These are phyloP conservation scores for Aphanomyces invadans DNA, from an alignment of 352 stramenopile species.

Conservation along the genomic window DNA sequence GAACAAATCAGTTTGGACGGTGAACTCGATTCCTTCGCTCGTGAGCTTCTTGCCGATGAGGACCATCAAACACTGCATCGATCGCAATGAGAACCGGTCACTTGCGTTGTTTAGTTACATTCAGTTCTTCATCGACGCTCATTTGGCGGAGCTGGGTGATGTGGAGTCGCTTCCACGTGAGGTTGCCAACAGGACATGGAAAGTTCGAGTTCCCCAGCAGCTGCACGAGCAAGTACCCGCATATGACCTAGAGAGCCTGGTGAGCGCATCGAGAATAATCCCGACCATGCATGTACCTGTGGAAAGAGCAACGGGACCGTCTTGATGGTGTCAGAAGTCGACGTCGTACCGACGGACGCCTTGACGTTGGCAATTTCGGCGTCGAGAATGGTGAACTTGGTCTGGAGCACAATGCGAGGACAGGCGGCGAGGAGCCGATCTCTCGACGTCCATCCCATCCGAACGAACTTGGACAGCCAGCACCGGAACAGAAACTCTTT, in stretches of 20 bases:
- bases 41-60: constrained; percentile 66
- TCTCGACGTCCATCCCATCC: constrained; percentile 40
- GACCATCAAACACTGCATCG: constrained; percentile 62
- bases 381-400: constrained; percentile 57
- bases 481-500: constrained; percentile 74
- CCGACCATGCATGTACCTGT: constrained; percentile 31
- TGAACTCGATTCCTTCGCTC: constrained; percentile 60
- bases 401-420: constrained; percentile 67
- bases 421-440: constrained; percentile 48
- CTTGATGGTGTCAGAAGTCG: constrained; percentile 43
- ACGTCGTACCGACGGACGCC: constrained; percentile 57
- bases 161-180: constrained; percentile 62
- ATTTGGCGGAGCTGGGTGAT: constrained; percentile 63
- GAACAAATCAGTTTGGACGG: constrained; percentile 64
- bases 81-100: constrained; percentile 8
- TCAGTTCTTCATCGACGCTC: constrained; percentile 30
- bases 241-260: too few species aligned
- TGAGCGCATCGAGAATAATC: too few species aligned
- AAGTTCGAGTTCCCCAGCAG: constrained; percentile 79
- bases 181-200: constrained; percentile 38
- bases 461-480: constrained; percentile 51
- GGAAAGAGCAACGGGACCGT: constrained; percentile 70
- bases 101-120: constrained; percentile 29
- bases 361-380: constrained; percentile 75
- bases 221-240: constrained; percentile 62